phyloP scores from a whole-genome alignment of 116 monocot species.

The Iris pallida region DNA sequence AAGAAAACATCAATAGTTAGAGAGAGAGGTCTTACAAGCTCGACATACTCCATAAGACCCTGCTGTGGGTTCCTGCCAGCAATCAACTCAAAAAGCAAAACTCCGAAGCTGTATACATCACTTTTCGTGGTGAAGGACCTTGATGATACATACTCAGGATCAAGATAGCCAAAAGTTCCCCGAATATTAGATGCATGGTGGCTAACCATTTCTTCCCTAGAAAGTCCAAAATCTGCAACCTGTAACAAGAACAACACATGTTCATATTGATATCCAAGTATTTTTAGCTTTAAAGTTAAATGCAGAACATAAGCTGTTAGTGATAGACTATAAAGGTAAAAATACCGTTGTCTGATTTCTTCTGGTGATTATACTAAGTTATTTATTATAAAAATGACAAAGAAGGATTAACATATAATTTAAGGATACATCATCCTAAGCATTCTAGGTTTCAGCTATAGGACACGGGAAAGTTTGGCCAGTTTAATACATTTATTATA shows the following conservation, averaged over 20 bases:
- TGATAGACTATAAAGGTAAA: no score
- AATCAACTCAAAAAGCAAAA: conserved; percentile 88
- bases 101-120: conserved; percentile 94
- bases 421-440: no score
- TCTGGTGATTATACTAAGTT: no score
- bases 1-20: background rate
- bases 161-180: conserved; percentile 94
- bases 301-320: no score
- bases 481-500: no score
- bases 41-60: conserved; percentile 92
- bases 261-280: background rate
- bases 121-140: conserved; percentile 86
- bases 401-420: no score
- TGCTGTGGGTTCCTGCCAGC: conserved; percentile 82
- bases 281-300: no score
- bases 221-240: conserved; percentile 96
- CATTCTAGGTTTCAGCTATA: no score
- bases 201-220: conserved; percentile 76
- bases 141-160: conserved; percentile 89
- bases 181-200: conserved; percentile 50
- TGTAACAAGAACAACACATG: conserved; percentile 19
- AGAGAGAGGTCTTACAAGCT: conserved; percentile 59
- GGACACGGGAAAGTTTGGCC: no score
- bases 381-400: no score
- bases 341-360: no score